Evolutionary conservation across 1,139 yeast species (phyloP).

Genomic region (Hansenula sp.): DNA sequence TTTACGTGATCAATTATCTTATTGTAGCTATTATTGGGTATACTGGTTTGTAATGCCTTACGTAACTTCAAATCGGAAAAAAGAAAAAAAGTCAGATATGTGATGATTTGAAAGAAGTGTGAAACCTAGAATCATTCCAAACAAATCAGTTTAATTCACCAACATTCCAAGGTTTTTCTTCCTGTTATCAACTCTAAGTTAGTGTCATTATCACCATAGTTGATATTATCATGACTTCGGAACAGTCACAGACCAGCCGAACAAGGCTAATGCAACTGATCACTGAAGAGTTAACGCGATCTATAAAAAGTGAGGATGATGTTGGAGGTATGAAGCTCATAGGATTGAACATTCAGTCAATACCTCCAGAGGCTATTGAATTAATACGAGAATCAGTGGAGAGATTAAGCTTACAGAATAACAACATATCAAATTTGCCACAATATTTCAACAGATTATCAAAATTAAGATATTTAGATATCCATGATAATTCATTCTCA

Average conservation of each 20-base stretch:
- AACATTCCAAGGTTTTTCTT: no score
- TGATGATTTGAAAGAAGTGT: no score
- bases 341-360: conserved; percentile 28
- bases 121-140: no score
- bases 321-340: conserved; percentile 23
- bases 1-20: no score
- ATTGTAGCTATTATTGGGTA: no score
- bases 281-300: conserved; percentile 13
- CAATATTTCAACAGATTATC: conserved; percentile 40
- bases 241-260: conserved; percentile 6
- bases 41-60: neutral
- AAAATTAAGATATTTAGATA: conserved; percentile 56
- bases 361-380: conserved; percentile 36
- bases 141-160: no score
- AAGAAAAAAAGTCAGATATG: neutral
- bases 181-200: no score
- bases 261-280: conserved; percentile 18
- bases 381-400: conserved; percentile 39
- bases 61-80: neutral
- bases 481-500: conserved; percentile 54
- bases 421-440: conserved; percentile 46
- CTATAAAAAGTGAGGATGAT: conserved; percentile 9
- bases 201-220: no score
- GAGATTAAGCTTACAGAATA: conserved; percentile 50
- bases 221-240: neutral